phyloP scores from a whole-genome alignment of 345 rosid genomes.

The Citrus inodora region DNA sequence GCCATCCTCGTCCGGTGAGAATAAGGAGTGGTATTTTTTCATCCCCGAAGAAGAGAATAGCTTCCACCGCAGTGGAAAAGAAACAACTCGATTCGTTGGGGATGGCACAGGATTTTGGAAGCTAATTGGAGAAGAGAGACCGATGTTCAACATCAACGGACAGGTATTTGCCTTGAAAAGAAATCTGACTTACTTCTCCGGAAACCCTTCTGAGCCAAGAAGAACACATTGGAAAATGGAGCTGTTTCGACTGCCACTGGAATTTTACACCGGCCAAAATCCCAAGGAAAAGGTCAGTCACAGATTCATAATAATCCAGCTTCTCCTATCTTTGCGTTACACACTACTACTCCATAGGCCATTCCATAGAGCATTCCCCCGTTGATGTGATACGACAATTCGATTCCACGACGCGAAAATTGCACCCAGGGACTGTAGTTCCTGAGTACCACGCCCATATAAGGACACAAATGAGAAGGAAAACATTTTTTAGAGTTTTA shows the following conservation, averaged over 20 bases:
- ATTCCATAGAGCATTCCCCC: no score
- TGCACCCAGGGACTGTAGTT: no score
- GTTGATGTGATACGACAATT: no score
- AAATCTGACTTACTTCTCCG: slow-evolving; percentile 14
- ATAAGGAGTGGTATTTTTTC: slow-evolving; percentile 25
- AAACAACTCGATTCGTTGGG: background rate
- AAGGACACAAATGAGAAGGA: no score
- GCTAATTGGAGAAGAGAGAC: slow-evolving; percentile 3
- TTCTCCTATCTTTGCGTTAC: background rate
- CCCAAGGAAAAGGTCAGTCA: background rate
- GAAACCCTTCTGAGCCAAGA: slow-evolving; percentile 3
- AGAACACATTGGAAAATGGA: slow-evolving; percentile 35
- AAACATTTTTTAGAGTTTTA: background rate
- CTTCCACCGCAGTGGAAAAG: background rate
- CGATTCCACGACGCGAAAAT: no score
- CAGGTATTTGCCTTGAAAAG: slow-evolving; percentile 11
- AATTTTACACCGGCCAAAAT: background rate
- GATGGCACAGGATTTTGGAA: slow-evolving; percentile 29
- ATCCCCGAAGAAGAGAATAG: background rate
- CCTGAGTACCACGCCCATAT: no score
- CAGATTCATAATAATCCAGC: no score
- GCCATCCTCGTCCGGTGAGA: background rate
- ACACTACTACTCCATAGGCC: background rate
- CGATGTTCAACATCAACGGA: background rate
- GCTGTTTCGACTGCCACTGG: slow-evolving; percentile 7